Evolutionary conservation across 305 asterid species (phyloP).

Genomic region (Rubia balearica): DNA sequence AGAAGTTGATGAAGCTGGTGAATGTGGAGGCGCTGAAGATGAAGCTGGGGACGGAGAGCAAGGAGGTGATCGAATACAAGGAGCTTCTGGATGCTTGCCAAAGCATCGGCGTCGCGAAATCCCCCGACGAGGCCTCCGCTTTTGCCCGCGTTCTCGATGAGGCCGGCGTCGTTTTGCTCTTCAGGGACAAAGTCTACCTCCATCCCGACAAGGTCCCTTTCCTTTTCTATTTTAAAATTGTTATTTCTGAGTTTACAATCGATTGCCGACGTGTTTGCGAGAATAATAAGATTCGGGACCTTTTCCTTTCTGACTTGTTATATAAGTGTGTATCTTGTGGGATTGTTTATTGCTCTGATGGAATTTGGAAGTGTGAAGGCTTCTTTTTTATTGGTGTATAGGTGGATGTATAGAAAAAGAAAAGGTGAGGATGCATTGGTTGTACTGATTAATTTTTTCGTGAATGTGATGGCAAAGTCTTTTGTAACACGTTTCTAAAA

Average conservation of each 20-base stretch:
- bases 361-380: neutral
- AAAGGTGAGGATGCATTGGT: neutral
- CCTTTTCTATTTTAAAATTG: neutral
- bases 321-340: neutral
- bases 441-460: neutral
- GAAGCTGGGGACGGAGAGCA: conserved; percentile 67
- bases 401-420: neutral
- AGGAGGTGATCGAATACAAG: conserved; percentile 60
- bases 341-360: neutral
- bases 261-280: neutral
- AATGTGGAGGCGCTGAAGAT: conserved; percentile 73
- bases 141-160: conserved; percentile 85
- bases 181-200: conserved; percentile 83
- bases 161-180: conserved; percentile 81
- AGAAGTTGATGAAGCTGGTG: conserved; percentile 87
- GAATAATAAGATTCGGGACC: neutral
- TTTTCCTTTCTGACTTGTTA: neutral
- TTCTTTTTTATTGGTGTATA: neutral
- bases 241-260: neutral
- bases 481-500: neutral
- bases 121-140: conserved; percentile 61
- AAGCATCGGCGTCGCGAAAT: conserved; percentile 64
- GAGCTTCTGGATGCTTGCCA: conserved; percentile 72
- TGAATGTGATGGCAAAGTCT: neutral
- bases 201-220: conserved; percentile 73